phyloP scores from a whole-genome alignment of 805 yeast species.

The Barnettozyma pratensis region DNA sequence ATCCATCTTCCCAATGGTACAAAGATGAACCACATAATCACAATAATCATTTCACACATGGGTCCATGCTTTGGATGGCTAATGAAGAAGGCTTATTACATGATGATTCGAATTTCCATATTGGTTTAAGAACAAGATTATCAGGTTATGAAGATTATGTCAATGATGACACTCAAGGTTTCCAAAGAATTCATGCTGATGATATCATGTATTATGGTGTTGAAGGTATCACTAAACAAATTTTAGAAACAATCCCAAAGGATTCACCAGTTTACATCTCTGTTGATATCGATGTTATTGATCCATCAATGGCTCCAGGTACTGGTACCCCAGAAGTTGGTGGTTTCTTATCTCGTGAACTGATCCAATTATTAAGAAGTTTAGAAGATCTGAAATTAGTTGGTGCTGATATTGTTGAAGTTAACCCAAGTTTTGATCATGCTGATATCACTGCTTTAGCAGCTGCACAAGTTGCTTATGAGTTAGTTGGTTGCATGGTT shows the following conservation, averaged over 20 bases:
- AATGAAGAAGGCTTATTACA: conserved; percentile 54
- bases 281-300: conserved; percentile 75
- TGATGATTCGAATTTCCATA: conserved; percentile 56
- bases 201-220: conserved; percentile 68
- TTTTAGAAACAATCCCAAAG: conserved; percentile 50
- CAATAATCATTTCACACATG: conserved; percentile 52
- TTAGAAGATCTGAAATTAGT: conserved; percentile 56
- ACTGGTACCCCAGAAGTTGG: conserved; percentile 80
- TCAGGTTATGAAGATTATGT: conserved; percentile 59
- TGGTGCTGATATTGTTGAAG: conserved; percentile 78
- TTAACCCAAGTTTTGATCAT: conserved; percentile 58
- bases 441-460: conserved; percentile 65
- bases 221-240: conserved; percentile 49
- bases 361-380: conserved; percentile 53
- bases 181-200: conserved; percentile 63
- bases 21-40: conserved; percentile 35
- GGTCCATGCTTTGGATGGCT: conserved; percentile 78
- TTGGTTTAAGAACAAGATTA: conserved; percentile 71
- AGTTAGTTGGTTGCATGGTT: conserved; percentile 70
- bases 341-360: conserved; percentile 65
- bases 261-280: conserved; percentile 68
- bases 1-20: conserved; percentile 53
- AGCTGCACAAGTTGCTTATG: conserved; percentile 69
- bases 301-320: conserved; percentile 71
- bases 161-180: conserved; percentile 67